Conservation (phyloP, 2,329 filamentous ascomycete genomes). For the Chrysoporthe puriensis region DNA sequence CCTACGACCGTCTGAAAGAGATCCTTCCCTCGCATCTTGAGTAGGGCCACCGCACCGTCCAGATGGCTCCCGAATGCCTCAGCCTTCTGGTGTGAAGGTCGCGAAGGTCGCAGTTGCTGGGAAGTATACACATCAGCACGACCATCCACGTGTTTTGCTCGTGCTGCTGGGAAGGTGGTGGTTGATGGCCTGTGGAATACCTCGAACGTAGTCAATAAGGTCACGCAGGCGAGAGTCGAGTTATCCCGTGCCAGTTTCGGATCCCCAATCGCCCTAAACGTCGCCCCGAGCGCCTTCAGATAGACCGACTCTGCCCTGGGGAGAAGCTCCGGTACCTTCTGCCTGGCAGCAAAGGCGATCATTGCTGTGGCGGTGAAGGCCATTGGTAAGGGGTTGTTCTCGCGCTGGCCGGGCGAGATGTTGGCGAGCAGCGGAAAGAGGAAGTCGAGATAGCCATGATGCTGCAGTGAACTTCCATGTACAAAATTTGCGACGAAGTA, state of each 20-base stretch:
- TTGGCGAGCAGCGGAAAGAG: conserved; percentile 26
- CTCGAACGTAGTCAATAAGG: conserved; percentile 27
- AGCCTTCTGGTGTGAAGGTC: conserved; percentile 24
- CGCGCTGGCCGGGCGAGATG: conserved; percentile 5
- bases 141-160: neutral
- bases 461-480: conserved; percentile 21
- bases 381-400: conserved; percentile 24
- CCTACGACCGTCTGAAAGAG: conserved; percentile 28
- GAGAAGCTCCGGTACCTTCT: conserved; percentile 24
- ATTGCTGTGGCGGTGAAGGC: conserved; percentile 28
- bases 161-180: neutral
- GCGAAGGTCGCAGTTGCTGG: conserved; percentile 27
- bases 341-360: conserved; percentile 28
- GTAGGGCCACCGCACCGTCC: conserved; percentile 25
- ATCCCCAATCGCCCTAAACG: conserved; percentile 26
- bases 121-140: neutral
- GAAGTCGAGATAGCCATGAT: conserved; percentile 29
- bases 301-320: conserved; percentile 26
- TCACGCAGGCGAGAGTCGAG: conserved; percentile 28
- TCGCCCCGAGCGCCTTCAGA: conserved; percentile 25
- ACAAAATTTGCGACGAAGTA: conserved; percentile 29
- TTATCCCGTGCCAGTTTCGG: conserved; percentile 24
- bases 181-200: conserved; percentile 6
- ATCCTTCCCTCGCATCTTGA: conserved; percentile 27
- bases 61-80: conserved; percentile 27